These are phyloP conservation scores for Dimocarpus longan DNA, from an alignment of 345 rosid species.

Conservation along the genomic window DNA sequence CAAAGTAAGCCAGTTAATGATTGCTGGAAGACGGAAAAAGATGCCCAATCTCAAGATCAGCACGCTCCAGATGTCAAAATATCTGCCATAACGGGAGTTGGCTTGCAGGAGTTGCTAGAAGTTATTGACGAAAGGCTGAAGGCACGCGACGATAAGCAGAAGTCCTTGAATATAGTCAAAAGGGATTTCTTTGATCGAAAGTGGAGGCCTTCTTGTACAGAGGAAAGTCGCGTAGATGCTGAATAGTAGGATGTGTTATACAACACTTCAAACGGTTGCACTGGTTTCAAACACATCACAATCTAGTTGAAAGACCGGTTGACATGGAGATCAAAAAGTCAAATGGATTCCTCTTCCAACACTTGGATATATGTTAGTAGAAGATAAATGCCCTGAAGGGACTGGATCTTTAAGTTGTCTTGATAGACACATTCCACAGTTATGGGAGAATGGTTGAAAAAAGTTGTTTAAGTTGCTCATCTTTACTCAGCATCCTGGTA, in stretches of 20 bases:
- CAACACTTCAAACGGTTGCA: neutral
- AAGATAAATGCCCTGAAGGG: neutral
- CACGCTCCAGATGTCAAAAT: conserved; percentile 57
- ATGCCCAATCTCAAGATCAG: conserved; percentile 24
- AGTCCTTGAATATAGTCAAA: conserved; percentile 39
- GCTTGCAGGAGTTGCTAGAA: conserved; percentile 69
- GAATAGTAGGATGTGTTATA: conserved; percentile 19
- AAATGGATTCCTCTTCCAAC: neutral
- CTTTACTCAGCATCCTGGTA: too few species aligned
- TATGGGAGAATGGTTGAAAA: neutral
- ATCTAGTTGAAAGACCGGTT: neutral
- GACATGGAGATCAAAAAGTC: neutral
- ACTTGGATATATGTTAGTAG: neutral
- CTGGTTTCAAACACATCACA: conserved; percentile 3
- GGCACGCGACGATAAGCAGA: conserved; percentile 39
- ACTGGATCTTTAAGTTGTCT: neutral
- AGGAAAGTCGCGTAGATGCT: conserved; percentile 34
- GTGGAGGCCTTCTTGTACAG: conserved; percentile 72
- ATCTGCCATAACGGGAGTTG: conserved; percentile 76
- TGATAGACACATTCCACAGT: neutral
- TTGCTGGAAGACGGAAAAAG: conserved; percentile 16
- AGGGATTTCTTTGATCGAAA: conserved; percentile 47
- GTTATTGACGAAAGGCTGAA: conserved; percentile 61
- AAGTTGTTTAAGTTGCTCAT: neutral
- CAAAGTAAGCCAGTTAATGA: conserved; percentile 21